A percentile compares a stretch with the other conserved stretches of the same genome.
Conservation (phyloP, 257 asterid species). For the Solanum chmielewskii region DNA sequence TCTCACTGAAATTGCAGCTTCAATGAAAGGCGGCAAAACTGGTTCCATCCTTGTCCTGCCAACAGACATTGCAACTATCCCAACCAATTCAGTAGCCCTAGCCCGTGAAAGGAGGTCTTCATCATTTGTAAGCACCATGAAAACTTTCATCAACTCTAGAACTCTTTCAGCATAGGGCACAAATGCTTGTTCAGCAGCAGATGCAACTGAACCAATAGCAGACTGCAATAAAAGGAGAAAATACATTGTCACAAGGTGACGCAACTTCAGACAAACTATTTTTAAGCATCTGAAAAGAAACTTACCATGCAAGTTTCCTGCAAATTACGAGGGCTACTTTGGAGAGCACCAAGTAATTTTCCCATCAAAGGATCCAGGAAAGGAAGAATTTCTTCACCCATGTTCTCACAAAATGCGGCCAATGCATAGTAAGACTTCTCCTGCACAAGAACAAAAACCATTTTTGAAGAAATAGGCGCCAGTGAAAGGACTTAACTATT, state of each 20-base stretch:
- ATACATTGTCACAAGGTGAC: slow-evolving; percentile 8
- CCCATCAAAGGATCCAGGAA: slow-evolving; percentile 87
- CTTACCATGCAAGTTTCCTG: slow-evolving; percentile 98
- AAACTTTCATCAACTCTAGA: slow-evolving; percentile 83
- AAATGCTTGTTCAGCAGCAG: slow-evolving; percentile 96
- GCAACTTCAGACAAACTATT: neutral
- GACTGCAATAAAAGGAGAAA: slow-evolving; percentile 45
- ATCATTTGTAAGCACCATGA: slow-evolving; percentile 92
- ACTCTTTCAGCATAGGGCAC: slow-evolving; percentile 90
- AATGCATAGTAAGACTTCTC: slow-evolving; percentile 95
- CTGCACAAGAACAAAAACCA: slow-evolving; percentile 28
- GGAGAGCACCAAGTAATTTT: slow-evolving; percentile 72
- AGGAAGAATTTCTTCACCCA: slow-evolving; percentile 97
- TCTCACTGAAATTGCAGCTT: slow-evolving; percentile 85
- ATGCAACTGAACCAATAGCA: slow-evolving; percentile 97
- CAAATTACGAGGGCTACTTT: slow-evolving; percentile 73
- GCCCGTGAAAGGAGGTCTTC: slow-evolving; percentile 97
- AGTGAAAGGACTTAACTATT: neutral
- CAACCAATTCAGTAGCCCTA: slow-evolving; percentile 97
- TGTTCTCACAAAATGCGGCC: slow-evolving; percentile 99
- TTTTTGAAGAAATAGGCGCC: neutral
- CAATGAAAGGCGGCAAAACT: slow-evolving; percentile 76
- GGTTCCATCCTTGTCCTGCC: slow-evolving; percentile 88
- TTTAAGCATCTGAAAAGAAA: neutral
- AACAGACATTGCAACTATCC: slow-evolving; percentile 93